Conservation (phyloP, 352 stramenopile species). For the Phytophthora pluvialis region DNA sequence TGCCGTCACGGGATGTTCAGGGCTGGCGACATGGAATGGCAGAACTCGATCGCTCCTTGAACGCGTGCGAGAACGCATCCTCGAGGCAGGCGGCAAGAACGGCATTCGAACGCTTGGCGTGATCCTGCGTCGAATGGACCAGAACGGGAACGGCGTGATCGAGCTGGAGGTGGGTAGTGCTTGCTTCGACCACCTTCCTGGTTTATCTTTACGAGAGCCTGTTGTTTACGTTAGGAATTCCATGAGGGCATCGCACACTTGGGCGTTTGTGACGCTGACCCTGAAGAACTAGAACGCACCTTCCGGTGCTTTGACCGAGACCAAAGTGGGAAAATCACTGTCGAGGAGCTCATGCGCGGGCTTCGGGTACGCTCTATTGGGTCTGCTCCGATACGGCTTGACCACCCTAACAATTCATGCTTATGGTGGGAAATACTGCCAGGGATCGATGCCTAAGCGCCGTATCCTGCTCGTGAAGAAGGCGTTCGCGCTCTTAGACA, state of each 20-base stretch:
- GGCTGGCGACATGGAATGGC: constrained; percentile 10
- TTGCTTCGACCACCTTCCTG: neutral
- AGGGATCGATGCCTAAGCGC: constrained; percentile 81
- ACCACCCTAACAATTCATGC: neutral
- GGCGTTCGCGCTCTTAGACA: constrained; percentile 81
- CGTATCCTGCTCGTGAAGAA: constrained; percentile 85
- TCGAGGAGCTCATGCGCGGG: constrained; percentile 90
- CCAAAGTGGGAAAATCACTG: constrained; percentile 80
- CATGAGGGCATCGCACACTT: constrained; percentile 57
- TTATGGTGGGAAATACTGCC: neutral
- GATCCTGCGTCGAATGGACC: constrained; percentile 78
- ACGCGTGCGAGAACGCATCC: constrained; percentile 55
- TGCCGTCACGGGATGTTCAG: constrained; percentile 48
- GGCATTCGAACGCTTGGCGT: constrained; percentile 74
- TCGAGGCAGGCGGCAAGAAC: constrained; percentile 73
- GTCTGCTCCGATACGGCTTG: neutral
- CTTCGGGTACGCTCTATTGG: constrained; percentile 59
- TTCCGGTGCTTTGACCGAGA: constrained; percentile 88
- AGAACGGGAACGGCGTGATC: constrained; percentile 78
- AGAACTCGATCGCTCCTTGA: constrained; percentile 45
- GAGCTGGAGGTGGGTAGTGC: constrained; percentile 55
- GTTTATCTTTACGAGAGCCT: too few relatives aligned
- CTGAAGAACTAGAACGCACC: constrained; percentile 50
- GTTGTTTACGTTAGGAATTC: constrained; percentile 50
- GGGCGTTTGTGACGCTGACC: constrained; percentile 44